Base-by-base conservation (phyloP, 768 basidiomycete genomes). In the Lactarius hatsudake region DNA sequence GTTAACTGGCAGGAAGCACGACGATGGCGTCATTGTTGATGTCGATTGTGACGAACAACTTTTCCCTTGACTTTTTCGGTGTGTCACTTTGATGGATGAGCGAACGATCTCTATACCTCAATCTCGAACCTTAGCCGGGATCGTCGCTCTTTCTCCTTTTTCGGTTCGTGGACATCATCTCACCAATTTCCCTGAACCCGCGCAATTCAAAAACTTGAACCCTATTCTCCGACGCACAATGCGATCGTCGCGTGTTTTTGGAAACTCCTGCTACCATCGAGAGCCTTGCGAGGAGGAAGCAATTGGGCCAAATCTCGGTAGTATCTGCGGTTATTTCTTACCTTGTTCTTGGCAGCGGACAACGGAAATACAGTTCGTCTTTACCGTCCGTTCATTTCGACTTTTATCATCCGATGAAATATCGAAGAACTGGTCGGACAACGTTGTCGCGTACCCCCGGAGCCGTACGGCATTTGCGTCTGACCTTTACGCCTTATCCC, bases 391-490 rank as follows among this genome's bases (percentile, higher is more conserved):
- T 38, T 59, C 57, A 51, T 59, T 58, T 51, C 34, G 34, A 48
- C 34, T 51, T 64, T 59, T 51, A 26, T 23, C 13, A 26, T 12
- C 51, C 51, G 23, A 53, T 5, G 51, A 38, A 53, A 53, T 53
- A 53, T 15, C 6, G 51, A 53, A 26, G 51, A 28, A 7, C 51
- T 5, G 15, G 12, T 61, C 45, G n/a, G 20, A 23, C 42, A 23
- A 23, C 26, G 23, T 5, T 26, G 51, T 53, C 51, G 26, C 26
- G 26, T 26, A 23, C 51, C 48, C 23, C 45, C 13, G 8, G 51
- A 48, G 61, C 61, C 54, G 56, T 63, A 67, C 57, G 36, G 55
- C 48, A 59, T 62, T 42, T 40, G 57, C 30, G 30, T 51, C 32
- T 32, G 4, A 30, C 40, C 53, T 12, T 66, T 32, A 2, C 26